Evolutionary conservation across 1,139 yeast genomes (phyloP).

Genomic region (Chernovozyma aurita): DNA sequence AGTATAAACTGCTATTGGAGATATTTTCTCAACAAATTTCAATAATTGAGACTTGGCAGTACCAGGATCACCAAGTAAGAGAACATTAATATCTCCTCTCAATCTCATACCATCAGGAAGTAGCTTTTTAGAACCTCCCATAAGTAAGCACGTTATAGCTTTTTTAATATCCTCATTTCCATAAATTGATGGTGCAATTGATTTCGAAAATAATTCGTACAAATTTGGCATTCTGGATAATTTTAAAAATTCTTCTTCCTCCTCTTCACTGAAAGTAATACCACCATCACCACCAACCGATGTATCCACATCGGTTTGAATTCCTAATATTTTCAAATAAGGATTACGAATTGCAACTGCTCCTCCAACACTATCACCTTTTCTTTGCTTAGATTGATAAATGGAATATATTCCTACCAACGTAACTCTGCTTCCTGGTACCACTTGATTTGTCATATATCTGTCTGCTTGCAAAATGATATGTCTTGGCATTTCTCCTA

Average conservation of each 20-base stretch:
- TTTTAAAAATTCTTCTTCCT: conserved; percentile 84
- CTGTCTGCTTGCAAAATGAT: conserved; percentile 85
- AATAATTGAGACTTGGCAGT: conserved; percentile 95
- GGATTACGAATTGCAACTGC: conserved; percentile 90
- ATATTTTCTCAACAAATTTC: conserved; percentile 90
- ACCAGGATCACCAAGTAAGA: conserved; percentile 96
- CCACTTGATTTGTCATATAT: conserved; percentile 80
- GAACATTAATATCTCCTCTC: conserved; percentile 94
- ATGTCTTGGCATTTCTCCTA: conserved; percentile 98
- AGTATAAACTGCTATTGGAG: conserved; percentile 93
- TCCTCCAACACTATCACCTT: conserved; percentile 24
- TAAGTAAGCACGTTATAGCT: conserved; percentile 83
- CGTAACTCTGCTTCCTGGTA: conserved; percentile 94
- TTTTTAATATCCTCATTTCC: conserved; percentile 92
- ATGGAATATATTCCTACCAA: conserved; percentile 90
- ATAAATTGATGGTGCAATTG: conserved; percentile 95
- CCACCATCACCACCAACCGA: conserved; percentile 54
- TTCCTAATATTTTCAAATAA: conserved; percentile 80
- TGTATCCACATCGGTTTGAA: conserved; percentile 76
- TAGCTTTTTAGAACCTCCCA: conserved; percentile 92
- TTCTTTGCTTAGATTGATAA: conserved; percentile 63
- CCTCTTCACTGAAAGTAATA: conserved; percentile 80
- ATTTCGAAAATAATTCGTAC: conserved; percentile 77
- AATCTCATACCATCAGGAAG: conserved; percentile 95
- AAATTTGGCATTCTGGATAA: conserved; percentile 79